These are phyloP conservation scores for Chlorella sp. DNA, from an alignment of 139 green algal genomes.

Conservation along the genomic window DNA sequence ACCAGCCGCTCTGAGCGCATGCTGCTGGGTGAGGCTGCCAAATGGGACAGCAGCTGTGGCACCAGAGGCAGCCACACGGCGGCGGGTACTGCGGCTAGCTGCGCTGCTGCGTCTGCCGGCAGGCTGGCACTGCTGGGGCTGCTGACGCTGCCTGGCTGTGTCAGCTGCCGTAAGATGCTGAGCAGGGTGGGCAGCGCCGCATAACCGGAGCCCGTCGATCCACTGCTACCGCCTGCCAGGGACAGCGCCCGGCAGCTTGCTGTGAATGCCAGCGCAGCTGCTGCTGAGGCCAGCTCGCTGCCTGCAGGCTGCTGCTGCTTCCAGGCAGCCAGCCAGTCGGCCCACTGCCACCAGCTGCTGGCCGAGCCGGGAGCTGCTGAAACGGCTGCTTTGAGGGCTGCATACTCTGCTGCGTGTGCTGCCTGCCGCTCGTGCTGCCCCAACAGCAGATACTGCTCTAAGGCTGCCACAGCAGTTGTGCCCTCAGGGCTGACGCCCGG, in stretches of 20 bases:
- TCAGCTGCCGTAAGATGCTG: slow-evolving; percentile 1
- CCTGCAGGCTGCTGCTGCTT: slow-evolving; percentile 2
- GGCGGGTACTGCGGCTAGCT: slow-evolving; percentile 34
- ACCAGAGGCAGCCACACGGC: slow-evolving; percentile 53
- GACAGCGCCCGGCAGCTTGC: slow-evolving; percentile 15
- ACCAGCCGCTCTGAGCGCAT: background rate
- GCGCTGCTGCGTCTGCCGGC: background rate
- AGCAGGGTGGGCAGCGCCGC: background rate
- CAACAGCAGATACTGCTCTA: slow-evolving; percentile 26
- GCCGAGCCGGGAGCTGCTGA: background rate
- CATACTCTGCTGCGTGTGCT: slow-evolving; percentile 2
- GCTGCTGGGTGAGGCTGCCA: slow-evolving; percentile 26
- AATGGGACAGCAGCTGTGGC: slow-evolving; percentile 67
- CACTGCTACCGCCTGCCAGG: background rate
- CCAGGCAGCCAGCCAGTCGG: background rate
- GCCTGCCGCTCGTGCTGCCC: background rate
- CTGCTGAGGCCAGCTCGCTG: background rate
- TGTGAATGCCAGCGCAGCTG: background rate
- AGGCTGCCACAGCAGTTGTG: background rate
- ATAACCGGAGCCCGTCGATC: background rate
- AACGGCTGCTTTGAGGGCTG: slow-evolving; percentile 7
- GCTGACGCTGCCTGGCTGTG: background rate
- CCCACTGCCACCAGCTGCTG: slow-evolving; percentile 10
- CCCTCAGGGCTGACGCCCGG: background rate
- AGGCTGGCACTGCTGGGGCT: background rate